phyloP scores from a whole-genome alignment of 2,329 filamentous ascomycete genomes.

The Chaetomium strumarium region DNA sequence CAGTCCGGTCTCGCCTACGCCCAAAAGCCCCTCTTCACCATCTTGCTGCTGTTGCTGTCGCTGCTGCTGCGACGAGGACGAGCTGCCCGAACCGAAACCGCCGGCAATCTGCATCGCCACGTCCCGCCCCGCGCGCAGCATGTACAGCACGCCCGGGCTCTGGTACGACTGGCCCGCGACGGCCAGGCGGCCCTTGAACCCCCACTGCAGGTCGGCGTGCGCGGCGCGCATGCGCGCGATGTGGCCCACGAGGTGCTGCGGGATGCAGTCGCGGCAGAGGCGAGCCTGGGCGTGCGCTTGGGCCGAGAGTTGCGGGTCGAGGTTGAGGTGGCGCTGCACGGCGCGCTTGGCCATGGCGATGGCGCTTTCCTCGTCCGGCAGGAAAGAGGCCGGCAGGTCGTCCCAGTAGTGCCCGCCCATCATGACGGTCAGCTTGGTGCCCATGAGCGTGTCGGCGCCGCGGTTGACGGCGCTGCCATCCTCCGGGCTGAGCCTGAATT shows the following conservation, averaged over 20 bases:
- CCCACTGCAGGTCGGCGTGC: constrained; percentile 46
- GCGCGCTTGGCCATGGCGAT: constrained; percentile 63
- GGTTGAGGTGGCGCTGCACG: constrained; percentile 67
- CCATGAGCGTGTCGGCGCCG: constrained; percentile 49
- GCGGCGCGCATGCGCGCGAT: constrained; percentile 52
- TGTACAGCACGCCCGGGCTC: constrained; percentile 44
- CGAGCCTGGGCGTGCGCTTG: constrained; percentile 56
- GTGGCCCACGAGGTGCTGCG: constrained; percentile 84
- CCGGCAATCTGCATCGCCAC: constrained; percentile 36
- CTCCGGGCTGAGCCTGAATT: constrained; percentile 17
- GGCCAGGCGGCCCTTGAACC: constrained; percentile 58
- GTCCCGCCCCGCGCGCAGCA: constrained; percentile 46
- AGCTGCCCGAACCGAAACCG: too few species aligned
- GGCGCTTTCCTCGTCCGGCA: constrained; percentile 61
- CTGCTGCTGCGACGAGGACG: neutral
- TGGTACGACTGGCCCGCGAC: constrained; percentile 56
- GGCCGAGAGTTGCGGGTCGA: constrained; percentile 53
- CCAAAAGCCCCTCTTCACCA: neutral
- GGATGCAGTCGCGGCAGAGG: constrained; percentile 67
- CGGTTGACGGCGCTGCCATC: constrained; percentile 19
- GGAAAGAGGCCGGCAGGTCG: constrained; percentile 36
- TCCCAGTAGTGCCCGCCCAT: constrained; percentile 92
- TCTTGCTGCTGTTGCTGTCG: too few species aligned
- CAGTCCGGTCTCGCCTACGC: constrained; percentile 32
- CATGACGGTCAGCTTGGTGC: constrained; percentile 91